Evolutionary conservation across 176 grass and related monocot species (phyloP), one percentile per base, ranked within the genome.

Genomic region (Aegilops sharonensis): DNA sequence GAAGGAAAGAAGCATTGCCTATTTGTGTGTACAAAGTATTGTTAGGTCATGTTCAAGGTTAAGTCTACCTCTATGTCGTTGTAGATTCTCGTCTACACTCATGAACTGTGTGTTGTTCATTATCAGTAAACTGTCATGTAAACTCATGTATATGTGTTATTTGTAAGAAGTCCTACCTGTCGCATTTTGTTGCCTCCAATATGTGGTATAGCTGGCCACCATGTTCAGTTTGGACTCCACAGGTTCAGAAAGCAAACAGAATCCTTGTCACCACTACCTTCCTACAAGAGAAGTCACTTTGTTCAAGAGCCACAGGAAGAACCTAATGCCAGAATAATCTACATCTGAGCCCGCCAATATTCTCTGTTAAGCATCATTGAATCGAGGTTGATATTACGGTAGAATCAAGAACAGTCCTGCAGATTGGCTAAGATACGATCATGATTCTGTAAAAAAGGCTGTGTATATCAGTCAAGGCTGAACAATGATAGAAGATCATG

Each of bases 41-140:
- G 2, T 54, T 88, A 81, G 90, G 77, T 72, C 56, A 43, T 88
- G 62, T 56, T 63, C 63, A 81, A 47, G 43, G 11, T 71, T 40
- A 76, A 80, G n/a, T 64, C 50, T 54, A 15, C 3, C 29, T 70
- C 40, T 14, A 37, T 85, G 77, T 37, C 20, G 52, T 23, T 14
- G 50, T 87, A 88, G 81, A 80, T 85, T 64, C 39, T 77, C 68
- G 40, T 85, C 68, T 88, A 88, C 68, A 84, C 76, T 75, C 47
- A 61, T 64, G 56, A 85, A 81, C 29, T 23, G 17, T 21, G 61
- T 67, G 69, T 57, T 70, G 59, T 90, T 48, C 48, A 82, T 86
- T 82, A 25, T 82, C 63, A 85, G 75, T 36, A 54, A 60, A 84
- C 23, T 10, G 9, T 71, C 23, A 64, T 85, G 77, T 81, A 88